A percentile compares a stretch with the other conserved stretches of the same genome.
Evolutionary conservation across 2,329 filamentous ascomycete genomes (phyloP).

Genomic region (Botrytis tulipae): DNA sequence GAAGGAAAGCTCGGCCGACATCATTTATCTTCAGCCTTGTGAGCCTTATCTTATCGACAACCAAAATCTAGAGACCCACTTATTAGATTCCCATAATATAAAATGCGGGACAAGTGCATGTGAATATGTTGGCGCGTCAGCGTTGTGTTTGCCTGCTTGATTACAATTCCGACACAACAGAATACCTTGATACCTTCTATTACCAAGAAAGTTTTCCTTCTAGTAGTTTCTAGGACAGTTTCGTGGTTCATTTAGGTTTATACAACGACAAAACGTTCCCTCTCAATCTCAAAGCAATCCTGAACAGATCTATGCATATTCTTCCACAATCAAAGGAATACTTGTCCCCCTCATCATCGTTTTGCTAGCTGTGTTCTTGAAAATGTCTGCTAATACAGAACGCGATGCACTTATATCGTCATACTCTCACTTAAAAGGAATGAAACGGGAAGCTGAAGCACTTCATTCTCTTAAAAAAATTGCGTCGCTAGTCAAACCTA

Average conservation of each 20-base stretch:
- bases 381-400: constrained; percentile 25
- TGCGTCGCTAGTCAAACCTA: constrained; percentile 86
- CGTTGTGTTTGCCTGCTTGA: constrained; percentile 2
- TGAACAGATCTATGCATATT: background rate
- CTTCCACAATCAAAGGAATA: background rate
- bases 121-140: constrained; percentile 4
- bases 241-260: background rate
- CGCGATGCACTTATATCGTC: constrained; percentile 48
- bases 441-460: constrained; percentile 50
- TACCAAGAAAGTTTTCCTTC: background rate
- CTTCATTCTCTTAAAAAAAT: constrained; percentile 69
- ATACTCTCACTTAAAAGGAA: constrained; percentile 52
- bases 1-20: background rate
- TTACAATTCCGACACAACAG: background rate
- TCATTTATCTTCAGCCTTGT: constrained; percentile 9
- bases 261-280: background rate
- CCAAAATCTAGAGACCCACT: background rate
- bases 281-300: background rate
- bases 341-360: background rate
- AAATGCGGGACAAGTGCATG: background rate
- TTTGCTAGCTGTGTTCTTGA: background rate
- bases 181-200: background rate
- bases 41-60: background rate
- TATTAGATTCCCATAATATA: background rate
- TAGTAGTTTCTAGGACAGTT: background rate